A percentile compares a stretch with the other conserved stretches of the same genome.
Evolutionary conservation across 441 rosid species (phyloP).

Genomic region (Pelargonium australe): DNA sequence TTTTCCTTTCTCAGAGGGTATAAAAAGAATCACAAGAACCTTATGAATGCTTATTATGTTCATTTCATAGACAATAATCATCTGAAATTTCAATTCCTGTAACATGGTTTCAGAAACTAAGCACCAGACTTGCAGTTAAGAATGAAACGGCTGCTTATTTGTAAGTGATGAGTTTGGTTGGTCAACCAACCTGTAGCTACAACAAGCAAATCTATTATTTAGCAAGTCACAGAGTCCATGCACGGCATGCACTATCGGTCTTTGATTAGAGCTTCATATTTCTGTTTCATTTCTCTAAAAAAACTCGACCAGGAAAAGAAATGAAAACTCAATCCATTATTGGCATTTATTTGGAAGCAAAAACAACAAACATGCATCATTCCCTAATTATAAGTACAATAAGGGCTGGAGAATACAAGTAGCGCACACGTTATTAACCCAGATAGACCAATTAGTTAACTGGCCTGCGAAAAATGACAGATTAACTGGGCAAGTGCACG

Average conservation of each 20-base stretch:
- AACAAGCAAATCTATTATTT: neutral
- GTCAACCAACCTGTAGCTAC: neutral
- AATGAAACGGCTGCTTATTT: neutral
- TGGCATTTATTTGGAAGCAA: constrained; percentile 16
- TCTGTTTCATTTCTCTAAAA: no score
- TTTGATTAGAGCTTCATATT: neutral
- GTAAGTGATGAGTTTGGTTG: neutral
- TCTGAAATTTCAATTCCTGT: neutral
- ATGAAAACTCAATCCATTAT: no score
- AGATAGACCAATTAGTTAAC: constrained; percentile 13
- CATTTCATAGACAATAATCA: neutral
- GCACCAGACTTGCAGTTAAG: neutral
- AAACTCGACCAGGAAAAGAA: no score
- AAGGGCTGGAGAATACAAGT: constrained; percentile 22
- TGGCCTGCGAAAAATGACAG: constrained; percentile 19
- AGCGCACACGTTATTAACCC: constrained; percentile 24
- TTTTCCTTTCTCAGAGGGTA: neutral
- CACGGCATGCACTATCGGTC: neutral
- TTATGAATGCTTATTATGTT: constrained; percentile 8
- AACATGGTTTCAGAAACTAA: neutral
- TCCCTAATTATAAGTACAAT: constrained; percentile 20
- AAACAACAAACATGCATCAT: constrained; percentile 10
- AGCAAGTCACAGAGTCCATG: no score
- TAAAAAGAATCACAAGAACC: constrained; percentile 24
- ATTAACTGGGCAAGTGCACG: constrained; percentile 22